Conservation (phyloP, 1,284 basidiomycete genomes). For the Pterulicium gracile region DNA sequence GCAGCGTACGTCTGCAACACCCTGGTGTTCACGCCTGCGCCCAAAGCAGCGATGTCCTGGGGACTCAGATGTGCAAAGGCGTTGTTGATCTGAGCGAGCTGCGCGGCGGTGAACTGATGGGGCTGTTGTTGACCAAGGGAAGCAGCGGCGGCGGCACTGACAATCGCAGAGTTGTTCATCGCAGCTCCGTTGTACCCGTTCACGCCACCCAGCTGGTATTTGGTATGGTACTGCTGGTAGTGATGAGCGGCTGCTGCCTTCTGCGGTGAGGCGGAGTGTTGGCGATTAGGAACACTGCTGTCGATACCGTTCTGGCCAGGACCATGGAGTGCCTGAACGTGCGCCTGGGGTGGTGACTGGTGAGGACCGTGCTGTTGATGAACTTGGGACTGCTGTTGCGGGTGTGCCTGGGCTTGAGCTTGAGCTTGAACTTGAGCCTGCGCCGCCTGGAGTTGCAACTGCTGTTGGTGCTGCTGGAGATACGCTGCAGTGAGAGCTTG, state of each 20-base stretch:
- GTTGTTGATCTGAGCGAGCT: neutral
- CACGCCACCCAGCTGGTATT: neutral
- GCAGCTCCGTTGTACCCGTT: neutral
- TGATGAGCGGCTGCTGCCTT: neutral
- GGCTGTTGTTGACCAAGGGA: neutral
- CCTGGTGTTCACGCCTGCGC: neutral
- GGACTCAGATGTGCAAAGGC: neutral
- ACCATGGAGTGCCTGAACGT: neutral
- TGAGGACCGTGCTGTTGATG: too few species aligned
- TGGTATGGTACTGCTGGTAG: neutral
- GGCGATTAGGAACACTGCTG: neutral
- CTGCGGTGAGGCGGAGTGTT: neutral
- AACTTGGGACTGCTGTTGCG: neutral
- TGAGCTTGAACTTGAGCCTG: neutral
- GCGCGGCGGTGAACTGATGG: neutral
- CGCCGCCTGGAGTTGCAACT: too few species aligned
- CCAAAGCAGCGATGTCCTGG: neutral
- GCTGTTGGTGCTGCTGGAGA: neutral
- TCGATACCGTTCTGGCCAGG: neutral
- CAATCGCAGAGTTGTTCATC: neutral
- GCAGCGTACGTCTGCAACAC: neutral
- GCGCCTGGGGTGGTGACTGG: too few species aligned
- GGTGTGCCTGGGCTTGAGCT: neutral
- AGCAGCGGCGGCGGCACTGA: neutral
- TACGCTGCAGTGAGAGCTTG: slow-evolving; percentile 1